Evolutionary conservation across 345 rosid genomes (phyloP).

Genomic region (Schrenkiella parvula): DNA sequence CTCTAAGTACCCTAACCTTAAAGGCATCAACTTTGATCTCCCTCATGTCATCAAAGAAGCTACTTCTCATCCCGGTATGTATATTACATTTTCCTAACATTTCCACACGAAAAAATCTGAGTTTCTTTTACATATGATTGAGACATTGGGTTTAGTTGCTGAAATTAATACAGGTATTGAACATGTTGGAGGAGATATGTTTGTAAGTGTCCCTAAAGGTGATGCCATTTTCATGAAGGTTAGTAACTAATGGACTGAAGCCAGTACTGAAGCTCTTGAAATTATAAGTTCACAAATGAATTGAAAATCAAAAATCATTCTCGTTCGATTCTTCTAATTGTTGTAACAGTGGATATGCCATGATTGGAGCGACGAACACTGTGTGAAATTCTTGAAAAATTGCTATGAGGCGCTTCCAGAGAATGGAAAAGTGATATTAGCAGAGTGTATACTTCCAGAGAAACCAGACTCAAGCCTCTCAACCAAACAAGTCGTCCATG

Average conservation of each 20-base stretch:
- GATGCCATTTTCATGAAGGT: slow-evolving; percentile 81
- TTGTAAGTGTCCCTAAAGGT: slow-evolving; percentile 16
- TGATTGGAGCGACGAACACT: slow-evolving; percentile 29
- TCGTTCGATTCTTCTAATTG: background rate
- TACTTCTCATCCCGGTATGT: slow-evolving; percentile 62
- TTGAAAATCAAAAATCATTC: background rate
- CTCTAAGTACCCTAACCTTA: slow-evolving; percentile 60
- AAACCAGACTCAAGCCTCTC: slow-evolving; percentile 27
- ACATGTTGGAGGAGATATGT: slow-evolving; percentile 56
- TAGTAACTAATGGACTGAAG: background rate
- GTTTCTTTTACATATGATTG: background rate
- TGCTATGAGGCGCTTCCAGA: slow-evolving; percentile 32
- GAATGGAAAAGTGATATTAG: slow-evolving; percentile 30
- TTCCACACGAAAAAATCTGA: background rate
- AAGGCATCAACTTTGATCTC: slow-evolving; percentile 84
- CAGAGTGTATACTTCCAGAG: slow-evolving; percentile 27
- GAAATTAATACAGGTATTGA: slow-evolving; percentile 26
- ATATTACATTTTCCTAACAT: background rate
- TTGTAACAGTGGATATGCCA: slow-evolving; percentile 35
- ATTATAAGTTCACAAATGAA: background rate
- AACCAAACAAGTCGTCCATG: slow-evolving; percentile 31
- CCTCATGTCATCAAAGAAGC: slow-evolving; percentile 80
- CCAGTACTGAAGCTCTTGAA: background rate
- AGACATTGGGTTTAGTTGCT: background rate
- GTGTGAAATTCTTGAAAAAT: slow-evolving; percentile 31